Evolutionary conservation across 176 grass and related monocot species (phyloP), one percentile per base, ranked within the genome.

Genomic region (Pharus latifolius): DNA sequence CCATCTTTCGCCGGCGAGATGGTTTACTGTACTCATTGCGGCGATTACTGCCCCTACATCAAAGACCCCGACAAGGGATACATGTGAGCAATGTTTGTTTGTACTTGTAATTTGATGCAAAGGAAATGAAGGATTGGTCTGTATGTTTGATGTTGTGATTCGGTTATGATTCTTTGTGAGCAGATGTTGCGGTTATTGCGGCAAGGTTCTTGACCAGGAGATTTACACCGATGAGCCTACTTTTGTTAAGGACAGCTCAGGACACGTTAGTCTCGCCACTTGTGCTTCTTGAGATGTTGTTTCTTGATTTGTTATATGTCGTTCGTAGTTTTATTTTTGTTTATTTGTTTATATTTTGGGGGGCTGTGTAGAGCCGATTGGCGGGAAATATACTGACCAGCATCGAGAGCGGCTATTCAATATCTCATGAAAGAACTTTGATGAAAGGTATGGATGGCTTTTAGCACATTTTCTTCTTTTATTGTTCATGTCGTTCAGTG

Each of bases 351-450:
- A n/a, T n/a, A n/a, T n/a, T n/a, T n/a, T n/a, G n/a, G n/a, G 53
- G 58, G 38, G 22, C 45, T 60, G 16, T 49, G 47, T 49, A 96
- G 88, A 87, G 80, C 22, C 76, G 60, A 8, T 47, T 86, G 43
- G 59, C 53, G 49, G 80, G 82, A 73, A 76, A 13, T 9, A 49
- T 96, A 42, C 13, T 92, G 66, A 10, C 10, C 40, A 81, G 65
- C 52, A 74, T 97, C 46, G 86, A 78, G 67, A 63, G 45, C 18
- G 81, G 75, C 12, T 90, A 80, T 80, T 92, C 94, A 2, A 34
- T 80, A 38, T 92, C 94, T 15, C 89, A 74, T 78, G 83, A 90
- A 74, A 97, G 83, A 87, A 97, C 94, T 34, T 67, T 92, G 60
- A 30, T 20, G 1, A 91, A 83, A 80, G 92, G 92, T 79, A 70